Base-by-base conservation (phyloP, 1,284 basidiomycete genomes). In the Tausonia pullulans region DNA sequence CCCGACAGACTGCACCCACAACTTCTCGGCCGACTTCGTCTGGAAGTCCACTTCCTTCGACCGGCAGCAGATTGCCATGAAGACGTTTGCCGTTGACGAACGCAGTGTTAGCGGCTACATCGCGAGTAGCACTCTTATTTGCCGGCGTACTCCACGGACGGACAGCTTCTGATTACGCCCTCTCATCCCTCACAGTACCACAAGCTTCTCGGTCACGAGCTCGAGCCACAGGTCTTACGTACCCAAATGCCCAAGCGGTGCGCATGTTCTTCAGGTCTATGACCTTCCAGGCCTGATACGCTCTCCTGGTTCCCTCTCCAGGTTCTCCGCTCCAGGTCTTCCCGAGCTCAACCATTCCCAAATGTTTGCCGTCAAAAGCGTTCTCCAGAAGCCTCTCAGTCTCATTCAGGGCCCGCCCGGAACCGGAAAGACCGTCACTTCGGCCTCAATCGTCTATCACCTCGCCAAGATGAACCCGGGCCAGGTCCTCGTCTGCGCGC, bases 41-140 rank as follows among this genome's bases (percentile, higher is more conserved):
- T 99, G 96, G 96, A 98, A 98, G 77, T 93, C 92, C 6, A 98
- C 96, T 0, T 96, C 92, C 73, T 99, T 98, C 71, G 95, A 98
- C 75, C 84, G 96, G 62, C 98, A 98, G 96, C 96, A 98, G 75
- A 81, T 90, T 59, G 96, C 96, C 1, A 97, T 99, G 93, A 97
- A 96, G 81, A 97, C 93, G 2, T 98, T 99, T 75, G 95, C 96
- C 9, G 88, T 98, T 40, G 95, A 98, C 71, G 95, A 99, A 78
- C 96, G 97, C 81, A 96, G 92, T 75, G 95, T 98, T 70, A 95
- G 91, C 73, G 95, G 92, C 4, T 98, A 97, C 72, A 98, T 98
- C 67, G 90, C 93, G 76, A 77, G 87, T 79, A 5, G 27, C 13
- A 5, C 9, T 14, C n/a, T 4, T 40, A 3, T 10, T 50, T 5